A percentile compares a stretch with the other conserved stretches of the same genome.
Conservation (phyloP, 169 alveolate species). For the Condylostoma magnum region DNA sequence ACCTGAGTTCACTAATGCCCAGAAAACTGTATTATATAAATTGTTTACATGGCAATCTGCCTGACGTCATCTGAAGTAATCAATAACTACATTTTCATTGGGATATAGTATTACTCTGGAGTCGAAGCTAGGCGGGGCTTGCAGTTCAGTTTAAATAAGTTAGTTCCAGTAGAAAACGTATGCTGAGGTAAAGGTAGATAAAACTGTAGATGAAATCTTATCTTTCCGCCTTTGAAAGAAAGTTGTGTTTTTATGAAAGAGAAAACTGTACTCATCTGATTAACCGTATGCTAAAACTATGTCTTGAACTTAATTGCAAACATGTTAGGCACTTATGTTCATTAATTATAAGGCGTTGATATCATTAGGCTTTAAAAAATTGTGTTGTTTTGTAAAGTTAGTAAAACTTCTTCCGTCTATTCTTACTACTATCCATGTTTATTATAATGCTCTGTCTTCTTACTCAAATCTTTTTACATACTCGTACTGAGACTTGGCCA, state of each 20-base stretch:
- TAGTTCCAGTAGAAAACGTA: conserved; percentile 83
- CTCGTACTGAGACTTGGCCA: conserved; percentile 86
- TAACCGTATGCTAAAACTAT: conserved; percentile 94
- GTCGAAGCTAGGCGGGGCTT: conserved; percentile 91
- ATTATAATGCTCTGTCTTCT: conserved; percentile 71
- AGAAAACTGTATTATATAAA: conserved; percentile 94
- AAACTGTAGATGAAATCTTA: conserved; percentile 87
- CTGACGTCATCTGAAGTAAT: conserved; percentile 92
- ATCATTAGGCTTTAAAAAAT: conserved; percentile 94
- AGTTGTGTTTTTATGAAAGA: conserved; percentile 70
- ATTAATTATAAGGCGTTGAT: conserved; percentile 84
- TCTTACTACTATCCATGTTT: conserved; percentile 91
- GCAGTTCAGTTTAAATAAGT: conserved; percentile 69
- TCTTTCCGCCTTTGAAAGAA: conserved; percentile 79
- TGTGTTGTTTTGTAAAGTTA: conserved; percentile 84
- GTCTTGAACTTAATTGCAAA: conserved; percentile 90
- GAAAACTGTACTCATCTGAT: conserved; percentile 89
- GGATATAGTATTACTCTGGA: conserved; percentile 93
- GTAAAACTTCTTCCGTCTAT: conserved; percentile 95
- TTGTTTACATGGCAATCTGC: conserved; percentile 95
- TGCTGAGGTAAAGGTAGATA: conserved; percentile 90
- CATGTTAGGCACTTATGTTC: conserved; percentile 89
- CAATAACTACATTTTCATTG: conserved; percentile 77
- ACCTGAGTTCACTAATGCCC: conserved; percentile 91
- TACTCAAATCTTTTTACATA: conserved; percentile 93